These are phyloP conservation scores for Alliaria petiolata DNA, from an alignment of 345 rosid species.

Conservation along the genomic window DNA sequence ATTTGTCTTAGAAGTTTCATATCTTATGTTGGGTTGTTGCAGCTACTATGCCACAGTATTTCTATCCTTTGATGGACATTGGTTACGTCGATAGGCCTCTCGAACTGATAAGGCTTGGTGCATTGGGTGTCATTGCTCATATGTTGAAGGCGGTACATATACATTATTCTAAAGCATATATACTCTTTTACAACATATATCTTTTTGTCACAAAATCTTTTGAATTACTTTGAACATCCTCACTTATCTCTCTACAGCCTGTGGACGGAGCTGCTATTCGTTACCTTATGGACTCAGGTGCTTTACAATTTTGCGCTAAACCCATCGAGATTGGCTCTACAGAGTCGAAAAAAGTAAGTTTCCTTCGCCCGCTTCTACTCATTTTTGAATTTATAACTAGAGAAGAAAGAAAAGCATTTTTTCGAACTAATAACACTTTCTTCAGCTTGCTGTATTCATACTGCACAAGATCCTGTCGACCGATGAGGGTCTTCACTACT, in stretches of 20 bases:
- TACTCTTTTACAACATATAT: background rate
- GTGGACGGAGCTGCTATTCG: conserved; percentile 25
- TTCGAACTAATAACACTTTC: background rate
- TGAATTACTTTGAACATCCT: background rate
- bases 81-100: conserved; percentile 16
- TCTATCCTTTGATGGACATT: conserved; percentile 43
- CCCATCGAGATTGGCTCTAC: conserved; percentile 40
- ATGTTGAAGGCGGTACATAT: conserved; percentile 41
- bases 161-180: background rate
- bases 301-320: conserved; percentile 33
- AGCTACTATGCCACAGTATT: conserved; percentile 45
- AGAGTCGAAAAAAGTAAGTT: conserved; percentile 42
- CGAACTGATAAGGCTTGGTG: conserved; percentile 46
- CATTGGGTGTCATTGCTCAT: conserved; percentile 57
- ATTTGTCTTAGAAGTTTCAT: background rate
- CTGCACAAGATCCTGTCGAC: conserved; percentile 32
- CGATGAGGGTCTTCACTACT: conserved; percentile 42
- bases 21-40: conserved; percentile 21
- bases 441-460: conserved; percentile 49
- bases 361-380: background rate
- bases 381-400: background rate
- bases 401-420: background rate
- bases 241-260: conserved; percentile 27
- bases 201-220: background rate
- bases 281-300: conserved; percentile 32